Evolutionary conservation across 805 yeast species (phyloP), one percentile per base, ranked within the genome.

Genomic region (Saturnispora zaruensis): DNA sequence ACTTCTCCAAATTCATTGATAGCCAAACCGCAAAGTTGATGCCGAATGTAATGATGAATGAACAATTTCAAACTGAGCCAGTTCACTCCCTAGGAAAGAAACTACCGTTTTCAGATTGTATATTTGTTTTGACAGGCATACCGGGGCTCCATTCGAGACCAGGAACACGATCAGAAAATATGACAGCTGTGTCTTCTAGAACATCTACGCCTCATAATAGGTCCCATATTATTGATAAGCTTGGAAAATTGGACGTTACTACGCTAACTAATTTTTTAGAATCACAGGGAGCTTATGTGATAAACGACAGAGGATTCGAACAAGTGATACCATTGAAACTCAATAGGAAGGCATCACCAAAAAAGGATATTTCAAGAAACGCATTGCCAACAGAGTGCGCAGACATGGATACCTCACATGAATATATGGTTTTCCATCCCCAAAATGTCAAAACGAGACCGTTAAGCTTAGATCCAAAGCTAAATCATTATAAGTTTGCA

Each of bases 401-500:
- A 41, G 33, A 25, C 11, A 41, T 25, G 30, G 25, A 25, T n/a
- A 41, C 23, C 5, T 25, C 33, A 11, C 30, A 41, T n/a, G 30
- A 41, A 24, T 41, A 41, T 41, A 25, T 26, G 14, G 16, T 25
- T 1, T 41, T 25, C n/a, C 5, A 41, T 24, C 44, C 33, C 4
- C 44, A 41, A 8, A 16, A 38, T 20, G 7, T 18, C 5, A 21
- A 25, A 16, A 41, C 11, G 20, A 24, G n/a, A 16, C 44, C 30
- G 3, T 3, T 44, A 13, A 6, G 24, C n/a, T n/a, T 45, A 18
- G 36, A 26, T 11, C 14, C 25, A 14, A 23, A 26, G 11, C 37
- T 18, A 14, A 18, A 25, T 8, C 38, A 44, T 1, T 71, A 63
- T 53, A 69, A 58, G 30, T 86, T 88, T 66, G 87, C 76, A 1